A percentile compares a stretch with the other conserved stretches of the same genome.
phyloP scores from a whole-genome alignment of 2,329 filamentous ascomycete genomes.

The Colletotrichum spaethianum region DNA sequence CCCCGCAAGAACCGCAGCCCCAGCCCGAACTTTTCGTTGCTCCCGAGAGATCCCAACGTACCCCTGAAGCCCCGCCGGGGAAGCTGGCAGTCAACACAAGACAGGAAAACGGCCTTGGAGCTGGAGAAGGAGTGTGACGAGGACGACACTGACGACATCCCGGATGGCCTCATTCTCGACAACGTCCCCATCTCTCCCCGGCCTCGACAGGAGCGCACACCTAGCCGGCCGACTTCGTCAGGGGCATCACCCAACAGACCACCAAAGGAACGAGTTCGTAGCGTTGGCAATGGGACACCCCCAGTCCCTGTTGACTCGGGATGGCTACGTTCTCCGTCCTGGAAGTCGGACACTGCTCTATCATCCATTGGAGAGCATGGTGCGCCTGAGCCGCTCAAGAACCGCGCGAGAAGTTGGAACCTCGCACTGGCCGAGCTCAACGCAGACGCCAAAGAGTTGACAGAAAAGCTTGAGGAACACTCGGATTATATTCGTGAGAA shows the following conservation, averaged over 20 bases:
- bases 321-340: constrained; percentile 69
- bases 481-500: constrained; percentile 62
- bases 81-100: constrained; percentile 79
- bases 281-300: constrained; percentile 76
- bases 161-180: constrained; percentile 83
- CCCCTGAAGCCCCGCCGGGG: constrained; percentile 65
- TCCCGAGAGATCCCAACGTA: constrained; percentile 59
- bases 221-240: constrained; percentile 67
- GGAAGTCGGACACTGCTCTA: constrained; percentile 63
- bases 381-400: constrained; percentile 60
- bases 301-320: constrained; percentile 71
- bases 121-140: constrained; percentile 83
- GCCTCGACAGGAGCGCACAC: constrained; percentile 68
- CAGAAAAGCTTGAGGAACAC: constrained; percentile 85
- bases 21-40: constrained; percentile 64
- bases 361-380: constrained; percentile 47
- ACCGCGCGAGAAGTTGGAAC: constrained; percentile 82
- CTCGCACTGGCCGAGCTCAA: constrained; percentile 78
- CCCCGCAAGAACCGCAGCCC: constrained; percentile 63
- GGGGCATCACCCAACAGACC: constrained; percentile 61
- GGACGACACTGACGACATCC: constrained; percentile 84
- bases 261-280: constrained; percentile 66
- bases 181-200: constrained; percentile 88
- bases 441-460: constrained; percentile 80
- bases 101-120: constrained; percentile 78